phyloP scores from a whole-genome alignment of 805 yeast genomes.

The Trichomonascus vanleenenianus region DNA sequence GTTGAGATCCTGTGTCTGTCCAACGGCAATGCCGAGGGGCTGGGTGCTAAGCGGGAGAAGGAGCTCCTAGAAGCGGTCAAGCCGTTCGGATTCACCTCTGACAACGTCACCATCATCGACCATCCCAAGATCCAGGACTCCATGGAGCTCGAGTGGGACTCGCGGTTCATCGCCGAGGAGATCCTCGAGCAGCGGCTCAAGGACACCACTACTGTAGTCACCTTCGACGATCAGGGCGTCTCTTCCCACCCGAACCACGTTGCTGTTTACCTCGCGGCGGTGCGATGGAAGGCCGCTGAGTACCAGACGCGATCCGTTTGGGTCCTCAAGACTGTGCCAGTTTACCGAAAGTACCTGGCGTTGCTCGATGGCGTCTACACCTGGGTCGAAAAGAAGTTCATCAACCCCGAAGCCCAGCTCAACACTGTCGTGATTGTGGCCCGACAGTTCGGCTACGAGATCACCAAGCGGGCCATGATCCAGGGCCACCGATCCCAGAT shows the following conservation, averaged over 20 bases:
- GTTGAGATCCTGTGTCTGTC: slow-evolving; percentile 65
- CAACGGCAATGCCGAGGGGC: slow-evolving; percentile 66
- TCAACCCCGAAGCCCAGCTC: slow-evolving; percentile 21
- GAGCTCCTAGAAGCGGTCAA: slow-evolving; percentile 55
- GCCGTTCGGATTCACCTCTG: slow-evolving; percentile 41
- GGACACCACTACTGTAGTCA: slow-evolving; percentile 41
- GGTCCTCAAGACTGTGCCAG: slow-evolving; percentile 27
- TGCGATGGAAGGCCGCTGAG: slow-evolving; percentile 9
- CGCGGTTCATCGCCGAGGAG: slow-evolving; percentile 33
- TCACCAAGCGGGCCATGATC: slow-evolving; percentile 61
- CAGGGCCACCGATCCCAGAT: slow-evolving; percentile 81
- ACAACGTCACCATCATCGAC: slow-evolving; percentile 40
- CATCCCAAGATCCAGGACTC: slow-evolving; percentile 55
- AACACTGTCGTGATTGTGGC: slow-evolving; percentile 17
- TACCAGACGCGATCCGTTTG: slow-evolving; percentile 18
- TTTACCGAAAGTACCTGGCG: slow-evolving; percentile 30
- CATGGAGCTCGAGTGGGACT: slow-evolving; percentile 60
- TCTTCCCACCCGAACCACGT: slow-evolving; percentile 85
- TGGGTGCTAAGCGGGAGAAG: slow-evolving; percentile 52
- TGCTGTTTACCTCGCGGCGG: slow-evolving; percentile 20
- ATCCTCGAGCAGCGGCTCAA: slow-evolving; percentile 29
- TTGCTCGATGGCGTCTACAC: slow-evolving; percentile 28
- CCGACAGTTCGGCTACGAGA: slow-evolving; percentile 22
- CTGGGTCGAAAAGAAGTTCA: slow-evolving; percentile 12
- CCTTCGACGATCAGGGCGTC: slow-evolving; percentile 79